Conservation (phyloP, 2,329 filamentous ascomycete species). For the Paraconiothyrium brasiliense region DNA sequence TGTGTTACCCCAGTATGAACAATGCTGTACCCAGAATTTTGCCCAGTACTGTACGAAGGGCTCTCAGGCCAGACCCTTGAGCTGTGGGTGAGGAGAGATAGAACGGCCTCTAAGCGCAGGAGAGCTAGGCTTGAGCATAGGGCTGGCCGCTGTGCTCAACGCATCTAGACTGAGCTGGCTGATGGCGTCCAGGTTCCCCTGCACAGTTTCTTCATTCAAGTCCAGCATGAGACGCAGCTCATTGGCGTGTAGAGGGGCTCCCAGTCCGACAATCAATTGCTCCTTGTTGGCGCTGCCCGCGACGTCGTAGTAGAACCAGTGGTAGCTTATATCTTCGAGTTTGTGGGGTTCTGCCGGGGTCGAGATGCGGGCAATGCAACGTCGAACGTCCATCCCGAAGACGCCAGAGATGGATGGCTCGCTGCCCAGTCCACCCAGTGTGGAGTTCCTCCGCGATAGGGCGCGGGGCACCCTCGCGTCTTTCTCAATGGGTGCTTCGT, state of each 20-base stretch:
- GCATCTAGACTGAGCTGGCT: slow-evolving; percentile 50
- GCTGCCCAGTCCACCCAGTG: slow-evolving; percentile 39
- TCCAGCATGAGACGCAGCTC: slow-evolving; percentile 50
- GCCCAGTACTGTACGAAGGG: too few species aligned
- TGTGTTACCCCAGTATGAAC: background rate
- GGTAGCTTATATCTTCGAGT: slow-evolving; percentile 42
- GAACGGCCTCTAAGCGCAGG: slow-evolving; percentile 46
- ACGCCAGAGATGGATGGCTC: slow-evolving; percentile 46
- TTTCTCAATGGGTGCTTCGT: slow-evolving; percentile 43
- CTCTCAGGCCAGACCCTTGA: slow-evolving; percentile 18
- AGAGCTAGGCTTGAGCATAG: slow-evolving; percentile 46
- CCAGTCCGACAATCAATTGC: slow-evolving; percentile 48
- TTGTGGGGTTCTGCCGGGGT: slow-evolving; percentile 45
- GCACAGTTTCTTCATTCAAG: slow-evolving; percentile 46
- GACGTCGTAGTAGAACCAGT: slow-evolving; percentile 47
- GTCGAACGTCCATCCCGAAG: slow-evolving; percentile 49
- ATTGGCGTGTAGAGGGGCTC: slow-evolving; percentile 45
- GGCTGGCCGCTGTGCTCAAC: slow-evolving; percentile 46
- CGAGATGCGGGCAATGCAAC: slow-evolving; percentile 41
- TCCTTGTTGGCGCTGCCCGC: slow-evolving; percentile 38
- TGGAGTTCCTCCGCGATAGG: slow-evolving; percentile 37
- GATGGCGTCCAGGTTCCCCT: slow-evolving; percentile 47
- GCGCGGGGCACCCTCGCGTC: slow-evolving; percentile 45
- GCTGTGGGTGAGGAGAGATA: slow-evolving; percentile 42
- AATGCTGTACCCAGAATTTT: too few species aligned